phyloP scores from a whole-genome alignment of 139 green algal genomes.

The Chlorella sp. region DNA sequence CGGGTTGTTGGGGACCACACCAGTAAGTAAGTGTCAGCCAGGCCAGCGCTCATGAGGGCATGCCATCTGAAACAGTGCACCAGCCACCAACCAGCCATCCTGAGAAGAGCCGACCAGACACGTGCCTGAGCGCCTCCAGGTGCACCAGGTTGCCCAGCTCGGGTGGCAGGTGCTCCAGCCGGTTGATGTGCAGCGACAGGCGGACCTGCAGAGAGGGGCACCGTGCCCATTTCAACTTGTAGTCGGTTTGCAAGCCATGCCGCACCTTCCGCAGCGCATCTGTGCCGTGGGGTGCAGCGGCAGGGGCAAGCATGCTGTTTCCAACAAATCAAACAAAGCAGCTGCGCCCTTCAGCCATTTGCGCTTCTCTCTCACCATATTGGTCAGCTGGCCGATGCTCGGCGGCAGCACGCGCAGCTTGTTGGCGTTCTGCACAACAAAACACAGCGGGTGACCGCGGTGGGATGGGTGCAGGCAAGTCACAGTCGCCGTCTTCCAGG shows the following conservation, averaged over 20 bases:
- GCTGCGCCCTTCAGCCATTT: no score
- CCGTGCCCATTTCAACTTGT: no score
- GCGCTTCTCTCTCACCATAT: conserved; percentile 8
- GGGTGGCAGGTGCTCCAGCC: conserved; percentile 31
- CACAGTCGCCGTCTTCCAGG: no score
- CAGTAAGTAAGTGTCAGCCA: no score
- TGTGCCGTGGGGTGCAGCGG: no score
- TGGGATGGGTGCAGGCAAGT: background rate
- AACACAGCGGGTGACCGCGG: background rate
- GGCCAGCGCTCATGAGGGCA: no score
- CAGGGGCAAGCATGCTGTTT: no score
- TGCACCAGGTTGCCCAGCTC: conserved; percentile 41
- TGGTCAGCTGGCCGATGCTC: conserved; percentile 34
- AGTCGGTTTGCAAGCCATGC: no score
- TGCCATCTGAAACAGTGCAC: background rate
- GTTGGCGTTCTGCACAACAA: conserved; percentile 38
- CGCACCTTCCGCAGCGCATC: no score
- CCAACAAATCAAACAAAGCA: no score
- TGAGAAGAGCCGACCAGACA: background rate
- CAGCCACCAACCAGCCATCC: background rate
- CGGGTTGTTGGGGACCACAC: no score
- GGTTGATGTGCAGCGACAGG: conserved; percentile 50
- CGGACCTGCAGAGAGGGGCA: conserved; percentile 2
- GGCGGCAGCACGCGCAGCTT: conserved; percentile 34
- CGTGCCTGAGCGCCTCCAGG: conserved; percentile 39